Percentiles rank a stretch among this genome's conserved stretches.
phyloP scores from a whole-genome alignment of 257 asterid genomes.

The Solanum phureja region DNA sequence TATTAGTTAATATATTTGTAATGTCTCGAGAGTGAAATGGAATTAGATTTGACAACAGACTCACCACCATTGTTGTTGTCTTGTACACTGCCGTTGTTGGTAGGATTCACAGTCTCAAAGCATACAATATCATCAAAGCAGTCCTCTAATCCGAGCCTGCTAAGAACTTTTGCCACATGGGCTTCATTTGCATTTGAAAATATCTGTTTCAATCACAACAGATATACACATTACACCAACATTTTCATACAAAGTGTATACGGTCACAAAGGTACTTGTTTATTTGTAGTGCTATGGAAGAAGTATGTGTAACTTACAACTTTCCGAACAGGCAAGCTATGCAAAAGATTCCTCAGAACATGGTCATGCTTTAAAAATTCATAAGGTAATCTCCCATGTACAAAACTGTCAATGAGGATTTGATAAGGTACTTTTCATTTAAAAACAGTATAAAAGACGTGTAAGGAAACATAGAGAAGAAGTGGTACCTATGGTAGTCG shows the following conservation, averaged over 20 bases:
- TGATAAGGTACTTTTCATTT: not conserved
- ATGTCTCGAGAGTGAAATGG: not conserved
- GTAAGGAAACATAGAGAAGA: not conserved
- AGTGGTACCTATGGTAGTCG: slow-evolving; percentile 62
- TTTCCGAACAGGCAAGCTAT: slow-evolving; percentile 62
- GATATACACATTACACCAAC: not conserved
- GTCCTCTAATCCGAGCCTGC: slow-evolving; percentile 75
- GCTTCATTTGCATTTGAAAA: slow-evolving; percentile 92
- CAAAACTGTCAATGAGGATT: slow-evolving; percentile 33
- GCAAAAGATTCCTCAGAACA: slow-evolving; percentile 50
- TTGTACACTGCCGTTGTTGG: slow-evolving; percentile 9
- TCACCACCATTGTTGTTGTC: slow-evolving; percentile 28
- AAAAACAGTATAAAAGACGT: not conserved
- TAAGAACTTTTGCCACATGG: slow-evolving; percentile 64
- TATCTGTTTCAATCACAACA: slow-evolving; percentile 35
- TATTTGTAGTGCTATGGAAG: not conserved
- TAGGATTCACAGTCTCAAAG: slow-evolving; percentile 77
- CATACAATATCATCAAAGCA: slow-evolving; percentile 63
- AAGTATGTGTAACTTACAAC: slow-evolving; percentile 41
- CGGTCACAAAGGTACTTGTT: not conserved
- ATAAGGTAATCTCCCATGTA: slow-evolving; percentile 85
- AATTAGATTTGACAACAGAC: not conserved
- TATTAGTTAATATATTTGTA: not conserved
- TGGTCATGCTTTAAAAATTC: slow-evolving; percentile 65
- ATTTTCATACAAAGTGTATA: not conserved